Percentiles rank a stretch among this genome's conserved stretches.
phyloP scores from a whole-genome alignment of 1,284 basidiomycete species.

The Austroboletus rostrupii region DNA sequence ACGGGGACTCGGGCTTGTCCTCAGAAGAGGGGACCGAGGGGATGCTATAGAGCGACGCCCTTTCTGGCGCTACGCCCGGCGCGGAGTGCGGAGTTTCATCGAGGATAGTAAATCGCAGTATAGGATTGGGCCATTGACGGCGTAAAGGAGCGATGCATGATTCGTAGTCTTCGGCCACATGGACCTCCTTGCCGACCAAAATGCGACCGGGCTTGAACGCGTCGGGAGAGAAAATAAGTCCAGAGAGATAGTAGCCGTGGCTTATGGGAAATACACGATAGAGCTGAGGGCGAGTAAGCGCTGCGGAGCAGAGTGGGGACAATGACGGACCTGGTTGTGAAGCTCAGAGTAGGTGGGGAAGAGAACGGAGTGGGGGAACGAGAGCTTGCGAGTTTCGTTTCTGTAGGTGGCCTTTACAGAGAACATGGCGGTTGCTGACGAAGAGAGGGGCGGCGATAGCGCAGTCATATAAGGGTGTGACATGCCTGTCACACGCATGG shows the following conservation, averaged over 20 bases:
- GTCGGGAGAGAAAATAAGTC: constrained; percentile 63
- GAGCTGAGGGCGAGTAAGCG: constrained; percentile 42
- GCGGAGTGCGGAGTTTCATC: constrained; percentile 46
- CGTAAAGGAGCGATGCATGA: constrained; percentile 47
- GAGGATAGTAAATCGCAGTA: constrained; percentile 59
- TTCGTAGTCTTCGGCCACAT: constrained; percentile 54
- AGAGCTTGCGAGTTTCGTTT: constrained; percentile 47
- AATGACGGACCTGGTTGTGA: constrained; percentile 38
- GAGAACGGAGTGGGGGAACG: constrained; percentile 34
- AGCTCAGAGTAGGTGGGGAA: constrained; percentile 45
- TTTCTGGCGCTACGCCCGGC: constrained; percentile 17
- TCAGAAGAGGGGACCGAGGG: background rate
- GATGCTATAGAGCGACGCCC: constrained; percentile 3
- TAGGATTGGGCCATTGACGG: constrained; percentile 49
- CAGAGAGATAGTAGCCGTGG: constrained; percentile 56
- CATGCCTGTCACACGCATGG: background rate
- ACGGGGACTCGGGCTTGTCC: constrained; percentile 1
- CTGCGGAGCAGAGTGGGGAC: constrained; percentile 10
- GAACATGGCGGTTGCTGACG: constrained; percentile 41
- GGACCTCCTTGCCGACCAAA: constrained; percentile 58
- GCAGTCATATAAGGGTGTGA: constrained; percentile 24
- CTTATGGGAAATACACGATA: constrained; percentile 64
- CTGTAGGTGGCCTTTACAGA: constrained; percentile 52
- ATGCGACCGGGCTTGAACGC: constrained; percentile 47
- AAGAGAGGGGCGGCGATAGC: constrained; percentile 18